A percentile compares a stretch with the other conserved stretches of the same genome.
phyloP scores from a whole-genome alignment of 176 grass and related monocot genomes.

The Avena atlantica region DNA sequence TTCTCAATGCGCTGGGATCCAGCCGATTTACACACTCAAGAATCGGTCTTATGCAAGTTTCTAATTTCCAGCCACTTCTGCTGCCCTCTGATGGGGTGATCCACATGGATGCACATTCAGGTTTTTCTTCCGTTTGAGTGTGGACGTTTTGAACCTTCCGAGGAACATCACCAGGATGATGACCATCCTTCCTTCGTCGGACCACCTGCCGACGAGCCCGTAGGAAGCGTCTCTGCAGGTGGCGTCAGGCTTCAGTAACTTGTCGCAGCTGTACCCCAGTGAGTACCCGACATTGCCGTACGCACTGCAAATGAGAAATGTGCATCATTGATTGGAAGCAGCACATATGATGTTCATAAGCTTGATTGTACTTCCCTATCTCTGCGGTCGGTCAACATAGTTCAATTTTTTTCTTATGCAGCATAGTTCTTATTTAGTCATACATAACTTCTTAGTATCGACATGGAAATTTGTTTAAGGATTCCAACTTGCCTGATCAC shows the following conservation, averaged over 20 bases:
- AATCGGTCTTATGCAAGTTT: no score
- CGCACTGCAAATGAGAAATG: constrained; percentile 33
- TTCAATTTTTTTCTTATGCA: background rate
- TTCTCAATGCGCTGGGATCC: no score
- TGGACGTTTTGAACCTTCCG: constrained; percentile 62
- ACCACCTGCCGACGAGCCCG: constrained; percentile 60
- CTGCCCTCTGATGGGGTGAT: background rate
- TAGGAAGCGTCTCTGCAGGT: constrained; percentile 46
- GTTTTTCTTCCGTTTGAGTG: background rate
- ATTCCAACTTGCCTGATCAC: constrained; percentile 52
- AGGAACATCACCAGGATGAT: constrained; percentile 60
- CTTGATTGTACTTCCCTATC: background rate
- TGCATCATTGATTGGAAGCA: background rate
- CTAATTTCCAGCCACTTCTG: background rate
- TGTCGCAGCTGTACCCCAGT: constrained; percentile 57
- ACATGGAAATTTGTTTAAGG: background rate
- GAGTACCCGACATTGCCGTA: constrained; percentile 66
- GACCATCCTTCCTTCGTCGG: constrained; percentile 55
- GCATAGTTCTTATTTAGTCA: constrained; percentile 1
- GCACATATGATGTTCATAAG: background rate
- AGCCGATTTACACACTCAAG: no score
- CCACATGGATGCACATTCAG: background rate
- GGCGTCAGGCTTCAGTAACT: constrained; percentile 37
- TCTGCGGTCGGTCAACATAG: background rate
- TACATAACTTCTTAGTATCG: background rate